phyloP scores from a whole-genome alignment of 2,329 filamentous ascomycete genomes.

The Colletotrichum orbiculare region DNA sequence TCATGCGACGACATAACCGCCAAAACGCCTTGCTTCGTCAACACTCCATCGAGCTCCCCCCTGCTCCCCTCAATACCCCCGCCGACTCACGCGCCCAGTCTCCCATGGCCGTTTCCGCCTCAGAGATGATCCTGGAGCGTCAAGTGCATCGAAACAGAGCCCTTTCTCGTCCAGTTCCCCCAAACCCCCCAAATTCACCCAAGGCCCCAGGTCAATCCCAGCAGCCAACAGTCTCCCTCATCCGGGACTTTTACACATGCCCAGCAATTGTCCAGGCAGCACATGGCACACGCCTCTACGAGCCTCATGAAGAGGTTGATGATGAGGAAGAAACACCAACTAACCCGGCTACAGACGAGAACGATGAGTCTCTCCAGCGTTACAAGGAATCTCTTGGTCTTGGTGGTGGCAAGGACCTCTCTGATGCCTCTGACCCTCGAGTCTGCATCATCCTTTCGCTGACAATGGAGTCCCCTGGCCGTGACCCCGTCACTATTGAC shows the following conservation, averaged over 20 bases:
- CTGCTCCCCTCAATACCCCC: conserved; percentile 28
- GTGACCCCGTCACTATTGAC: conserved; percentile 88
- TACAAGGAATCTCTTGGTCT: conserved; percentile 98
- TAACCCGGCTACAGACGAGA: conserved; percentile 58
- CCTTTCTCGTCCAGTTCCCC: conserved; percentile 27
- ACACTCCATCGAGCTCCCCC: conserved; percentile 30
- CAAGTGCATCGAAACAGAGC: conserved; percentile 29
- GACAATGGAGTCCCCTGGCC: conserved; percentile 86
- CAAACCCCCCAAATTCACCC: conserved; percentile 33
- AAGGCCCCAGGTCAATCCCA: conserved; percentile 7
- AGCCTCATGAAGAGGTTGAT: conserved; percentile 3
- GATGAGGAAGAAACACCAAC: conserved; percentile 24
- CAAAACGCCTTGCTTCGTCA: conserved; percentile 17
- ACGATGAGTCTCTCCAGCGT: conserved; percentile 94
- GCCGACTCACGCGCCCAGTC: conserved; percentile 28
- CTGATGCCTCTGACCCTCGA: conserved; percentile 83
- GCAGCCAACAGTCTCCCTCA: conserved; percentile 15
- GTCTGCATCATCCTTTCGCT: conserved; percentile 95
- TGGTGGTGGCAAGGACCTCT: conserved; percentile 76
- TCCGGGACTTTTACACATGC: conserved; percentile 28
- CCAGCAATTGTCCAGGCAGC: conserved; percentile 12
- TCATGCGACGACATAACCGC: conserved; percentile 26
- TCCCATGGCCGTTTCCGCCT: not conserved
- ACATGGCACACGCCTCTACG: conserved; percentile 6
- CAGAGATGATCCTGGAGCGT: conserved; percentile 9